A percentile compares a stretch with the other conserved stretches of the same genome.
Evolutionary conservation across 106 monocot genomes (phyloP).

Genomic region (Xerophyta viscosa): DNA sequence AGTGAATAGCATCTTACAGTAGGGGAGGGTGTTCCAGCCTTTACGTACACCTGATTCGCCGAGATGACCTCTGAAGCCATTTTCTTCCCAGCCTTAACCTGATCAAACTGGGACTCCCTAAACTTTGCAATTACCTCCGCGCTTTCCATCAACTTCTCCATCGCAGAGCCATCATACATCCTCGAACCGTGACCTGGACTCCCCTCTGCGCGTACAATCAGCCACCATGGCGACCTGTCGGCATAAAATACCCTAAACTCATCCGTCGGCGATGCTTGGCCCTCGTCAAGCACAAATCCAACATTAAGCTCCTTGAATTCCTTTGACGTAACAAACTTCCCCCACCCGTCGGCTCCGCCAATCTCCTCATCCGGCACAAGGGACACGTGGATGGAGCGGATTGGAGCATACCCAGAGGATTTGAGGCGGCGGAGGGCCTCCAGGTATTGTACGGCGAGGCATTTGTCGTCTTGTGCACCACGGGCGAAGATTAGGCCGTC

Average conservation of each 20-base stretch:
- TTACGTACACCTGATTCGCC: conserved; percentile 67
- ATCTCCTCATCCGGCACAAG: conserved; percentile 95
- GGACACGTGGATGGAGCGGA: conserved; percentile 67
- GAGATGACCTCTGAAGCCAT: conserved; percentile 74
- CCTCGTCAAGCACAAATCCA: conserved; percentile 84
- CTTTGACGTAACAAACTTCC: conserved; percentile 46
- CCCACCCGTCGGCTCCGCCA: conserved; percentile 57
- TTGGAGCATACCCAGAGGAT: conserved; percentile 39
- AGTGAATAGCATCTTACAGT: conserved; percentile 30
- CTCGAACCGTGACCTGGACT: conserved; percentile 69
- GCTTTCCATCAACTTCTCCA: conserved; percentile 82
- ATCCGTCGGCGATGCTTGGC: conserved; percentile 80
- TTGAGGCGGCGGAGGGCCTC: conserved; percentile 66
- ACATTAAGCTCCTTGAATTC: conserved; percentile 59
- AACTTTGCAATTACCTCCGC: conserved; percentile 49
- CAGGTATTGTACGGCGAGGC: conserved; percentile 74
- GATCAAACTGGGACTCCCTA: conserved; percentile 66
- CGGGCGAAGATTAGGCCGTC: conserved; percentile 74
- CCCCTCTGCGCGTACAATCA: conserved; percentile 65
- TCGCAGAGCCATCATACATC: conserved; percentile 60
- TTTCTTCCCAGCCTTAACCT: conserved; percentile 57
- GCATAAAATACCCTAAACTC: conserved; percentile 91
- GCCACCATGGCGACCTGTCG: conserved; percentile 57
- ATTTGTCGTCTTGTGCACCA: conserved; percentile 97
- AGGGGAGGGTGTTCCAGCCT: conserved; percentile 57